Evolutionary conservation across 1,139 yeast species (phyloP).

Genomic region (Eremothecium sinecaudum): DNA sequence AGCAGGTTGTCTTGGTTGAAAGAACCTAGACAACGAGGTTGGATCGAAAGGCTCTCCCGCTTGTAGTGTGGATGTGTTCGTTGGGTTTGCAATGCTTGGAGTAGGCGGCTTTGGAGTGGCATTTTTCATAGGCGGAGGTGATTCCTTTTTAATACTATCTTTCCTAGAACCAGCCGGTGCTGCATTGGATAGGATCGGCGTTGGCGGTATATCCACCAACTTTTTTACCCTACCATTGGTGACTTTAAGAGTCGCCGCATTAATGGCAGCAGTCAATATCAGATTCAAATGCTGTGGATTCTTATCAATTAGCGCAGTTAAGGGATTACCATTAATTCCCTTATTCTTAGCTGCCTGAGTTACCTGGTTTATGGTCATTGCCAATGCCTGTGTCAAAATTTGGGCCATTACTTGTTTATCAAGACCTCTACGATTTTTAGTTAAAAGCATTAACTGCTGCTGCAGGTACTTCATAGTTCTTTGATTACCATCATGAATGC

Average conservation of each 20-base stretch:
- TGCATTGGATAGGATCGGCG: slow-evolving; percentile 9
- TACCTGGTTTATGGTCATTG: slow-evolving; percentile 85
- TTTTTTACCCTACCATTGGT: slow-evolving; percentile 38
- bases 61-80: slow-evolving; percentile 5
- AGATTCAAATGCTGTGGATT: slow-evolving; percentile 83
- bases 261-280: slow-evolving; percentile 73
- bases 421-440: slow-evolving; percentile 60
- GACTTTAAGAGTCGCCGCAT: slow-evolving; percentile 63
- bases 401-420: slow-evolving; percentile 69
- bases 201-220: slow-evolving; percentile 29
- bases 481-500: slow-evolving; percentile 25
- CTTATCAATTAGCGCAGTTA: slow-evolving; percentile 70
- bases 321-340: slow-evolving; percentile 73
- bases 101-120: slow-evolving; percentile 9
- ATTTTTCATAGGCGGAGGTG: slow-evolving; percentile 5
- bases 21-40: slow-evolving; percentile 29
- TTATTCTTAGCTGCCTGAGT: slow-evolving; percentile 80
- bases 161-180: background rate
- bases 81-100: slow-evolving; percentile 8
- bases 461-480: slow-evolving; percentile 47
- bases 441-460: slow-evolving; percentile 58
- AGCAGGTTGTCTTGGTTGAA: slow-evolving; percentile 29
- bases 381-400: slow-evolving; percentile 81
- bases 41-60: slow-evolving; percentile 26
- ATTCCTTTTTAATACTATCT: slow-evolving; percentile 6